These are phyloP conservation scores for Sporormia fimetaria DNA, from an alignment of 495 filamentous ascomycete species.

Conservation along the genomic window DNA sequence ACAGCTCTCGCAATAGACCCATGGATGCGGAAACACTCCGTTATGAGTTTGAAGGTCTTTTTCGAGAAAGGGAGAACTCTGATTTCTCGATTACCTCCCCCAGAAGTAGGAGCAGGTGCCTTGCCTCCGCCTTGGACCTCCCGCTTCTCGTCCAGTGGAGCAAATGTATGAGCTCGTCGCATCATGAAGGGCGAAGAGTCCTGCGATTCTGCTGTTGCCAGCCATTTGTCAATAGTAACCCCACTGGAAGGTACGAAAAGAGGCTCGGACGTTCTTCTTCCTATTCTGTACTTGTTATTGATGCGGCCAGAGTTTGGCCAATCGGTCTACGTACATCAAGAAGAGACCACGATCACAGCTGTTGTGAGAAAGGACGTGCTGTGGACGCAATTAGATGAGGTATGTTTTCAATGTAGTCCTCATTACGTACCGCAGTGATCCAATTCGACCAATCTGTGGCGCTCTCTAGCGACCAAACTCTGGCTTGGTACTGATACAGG, in stretches of 20 bases:
- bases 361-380: background rate
- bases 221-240: background rate
- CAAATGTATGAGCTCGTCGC: background rate
- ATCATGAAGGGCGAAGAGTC: background rate
- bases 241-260: background rate
- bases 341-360: background rate
- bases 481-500: conserved; percentile 1
- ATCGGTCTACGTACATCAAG: background rate
- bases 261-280: background rate
- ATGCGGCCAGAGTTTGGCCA: background rate
- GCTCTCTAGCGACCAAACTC: background rate
- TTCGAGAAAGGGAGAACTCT: conserved; percentile 1
- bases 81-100: background rate
- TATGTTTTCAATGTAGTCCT: background rate
- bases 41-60: conserved; percentile 2
- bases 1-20: conserved; percentile 2
- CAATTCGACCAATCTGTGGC: background rate
- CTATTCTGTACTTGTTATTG: background rate
- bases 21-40: conserved; percentile 2
- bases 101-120: too few species aligned
- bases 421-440: too few species aligned
- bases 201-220: background rate
- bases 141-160: conserved; percentile 1
- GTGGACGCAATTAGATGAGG: background rate
- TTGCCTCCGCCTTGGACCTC: too few species aligned